These are phyloP conservation scores for Coprinopsis marcescibilis DNA, from an alignment of 768 basidiomycete species.

Conservation along the genomic window DNA sequence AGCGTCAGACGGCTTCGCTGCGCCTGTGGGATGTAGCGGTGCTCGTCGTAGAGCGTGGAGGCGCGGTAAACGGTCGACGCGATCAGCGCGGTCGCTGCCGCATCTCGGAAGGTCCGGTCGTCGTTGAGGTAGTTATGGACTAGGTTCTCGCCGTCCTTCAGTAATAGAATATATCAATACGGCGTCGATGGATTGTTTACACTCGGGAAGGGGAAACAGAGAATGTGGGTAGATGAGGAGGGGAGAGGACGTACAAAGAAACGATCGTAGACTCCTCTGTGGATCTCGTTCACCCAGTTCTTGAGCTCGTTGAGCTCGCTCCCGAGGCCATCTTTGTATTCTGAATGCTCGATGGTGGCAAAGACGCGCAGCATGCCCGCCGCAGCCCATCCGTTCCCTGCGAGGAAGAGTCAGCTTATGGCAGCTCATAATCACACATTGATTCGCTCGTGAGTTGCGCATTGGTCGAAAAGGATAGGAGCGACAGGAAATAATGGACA, in stretches of 20 bases:
- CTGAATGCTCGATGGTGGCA: constrained; percentile 62
- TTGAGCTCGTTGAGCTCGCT: constrained; percentile 52
- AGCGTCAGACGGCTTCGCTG: constrained; percentile 47
- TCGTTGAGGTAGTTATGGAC: constrained; percentile 14
- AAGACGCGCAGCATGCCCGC: constrained; percentile 83
- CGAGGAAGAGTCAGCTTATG: not conserved
- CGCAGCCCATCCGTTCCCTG: constrained; percentile 88
- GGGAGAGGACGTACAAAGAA: constrained; percentile 40
- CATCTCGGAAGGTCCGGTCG: constrained; percentile 58
- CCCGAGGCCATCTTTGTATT: constrained; percentile 42
- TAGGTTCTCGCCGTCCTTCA: constrained; percentile 34
- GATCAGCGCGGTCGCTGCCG: constrained; percentile 66
- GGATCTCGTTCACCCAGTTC: constrained; percentile 68
- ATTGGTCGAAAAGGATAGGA: too few species aligned
- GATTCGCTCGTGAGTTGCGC: too few species aligned
- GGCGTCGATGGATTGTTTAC: constrained; percentile 22
- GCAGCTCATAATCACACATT: not conserved
- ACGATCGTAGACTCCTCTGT: constrained; percentile 55
- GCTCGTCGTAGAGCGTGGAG: constrained; percentile 45
- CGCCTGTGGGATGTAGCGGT: constrained; percentile 49
- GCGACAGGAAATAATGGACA: too few species aligned
- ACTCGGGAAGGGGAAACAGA: constrained; percentile 1
- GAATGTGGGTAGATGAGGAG: not conserved
- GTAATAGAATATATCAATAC: too few species aligned
- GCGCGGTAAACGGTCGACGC: constrained; percentile 74